Base-by-base conservation (phyloP, 2,329 filamentous ascomycete genomes). In the Fusarium mundagurra region DNA sequence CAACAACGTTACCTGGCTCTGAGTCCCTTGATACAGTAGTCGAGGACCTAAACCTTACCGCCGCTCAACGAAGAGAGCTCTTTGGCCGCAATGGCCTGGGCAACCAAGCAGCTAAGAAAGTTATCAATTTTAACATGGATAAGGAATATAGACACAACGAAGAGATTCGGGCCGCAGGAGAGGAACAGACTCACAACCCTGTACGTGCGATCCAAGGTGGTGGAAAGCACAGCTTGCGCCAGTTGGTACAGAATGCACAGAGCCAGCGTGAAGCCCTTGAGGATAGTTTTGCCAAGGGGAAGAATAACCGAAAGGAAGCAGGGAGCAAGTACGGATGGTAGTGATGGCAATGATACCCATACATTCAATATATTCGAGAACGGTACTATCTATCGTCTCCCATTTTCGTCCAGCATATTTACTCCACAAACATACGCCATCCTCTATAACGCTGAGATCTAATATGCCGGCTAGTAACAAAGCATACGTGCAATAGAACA, bases 91-190 rank as follows among this genome's bases (percentile, higher is more conserved):
- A 82, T 29, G 87, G 87, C 29, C 79, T 73, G 34, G 77, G 81
- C 50, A 81, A 81, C 38, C 79, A 80, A 45, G 76, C 79, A 22
- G 78, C 81, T 13, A 85, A 89, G n/a, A 91, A 89, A 48, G 88
- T 98, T 43, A 88, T 95, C 72, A 95, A 93, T 78, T 98, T 98
- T 88, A 94, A 97, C 84, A 95, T 94, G 74, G 94, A 97, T 80
- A 85, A 87, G 66, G 95, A 98, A 84, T 98, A 98, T 82, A 89
- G 88, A 31, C 90, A 93, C 78, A 98, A 98, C 82, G 93, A 98
- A 83, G 87, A 88, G 75, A 81, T 97, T 29, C 90, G 94, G 17
- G 89, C 91, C 24, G 85, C 90, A 57, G 92, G 93, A 79, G 90
- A 95, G 81, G 86, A 91, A 78, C 90, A 91, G 61, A 89, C 91